Percentiles rank a stretch among this genome's conserved stretches.
These are phyloP conservation scores for Globisporangium middletonii DNA, from an alignment of 352 stramenopile genomes.

Conservation along the genomic window DNA sequence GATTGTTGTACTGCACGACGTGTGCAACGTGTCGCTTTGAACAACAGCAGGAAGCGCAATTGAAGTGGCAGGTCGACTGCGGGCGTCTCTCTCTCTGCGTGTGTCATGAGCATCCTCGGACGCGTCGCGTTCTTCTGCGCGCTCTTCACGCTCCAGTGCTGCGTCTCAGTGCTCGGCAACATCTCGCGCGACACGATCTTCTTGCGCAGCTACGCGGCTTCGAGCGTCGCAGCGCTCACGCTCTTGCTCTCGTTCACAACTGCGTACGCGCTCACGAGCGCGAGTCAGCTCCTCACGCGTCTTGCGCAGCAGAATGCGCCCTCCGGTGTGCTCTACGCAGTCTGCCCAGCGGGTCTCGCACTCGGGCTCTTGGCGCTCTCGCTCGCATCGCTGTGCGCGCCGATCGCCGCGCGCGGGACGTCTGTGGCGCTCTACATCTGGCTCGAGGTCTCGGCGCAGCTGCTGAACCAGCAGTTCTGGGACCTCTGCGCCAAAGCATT, in stretches of 20 bases:
- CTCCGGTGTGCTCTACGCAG: constrained; percentile 44
- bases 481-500: constrained; percentile 79
- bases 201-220: constrained; percentile 60
- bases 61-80: neutral
- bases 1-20: too few relatives aligned
- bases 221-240: constrained; percentile 66
- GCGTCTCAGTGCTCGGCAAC: constrained; percentile 59
- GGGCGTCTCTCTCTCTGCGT: neutral
- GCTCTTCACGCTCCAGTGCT: constrained; percentile 79
- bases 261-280: constrained; percentile 55
- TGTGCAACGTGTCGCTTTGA: neutral
- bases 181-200: constrained; percentile 84
- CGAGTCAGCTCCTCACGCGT: constrained; percentile 26
- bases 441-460: constrained; percentile 68
- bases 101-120: constrained; percentile 8
- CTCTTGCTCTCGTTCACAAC: constrained; percentile 68
- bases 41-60: neutral
- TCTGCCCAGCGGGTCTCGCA: constrained; percentile 36
- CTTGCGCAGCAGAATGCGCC: constrained; percentile 21
- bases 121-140: constrained; percentile 80
- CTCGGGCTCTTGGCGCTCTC: constrained; percentile 37
- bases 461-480: constrained; percentile 85
- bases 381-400: constrained; percentile 38
- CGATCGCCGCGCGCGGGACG: constrained; percentile 30
- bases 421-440: constrained; percentile 76